These are phyloP conservation scores for Penicillium sp. DNA, from an alignment of 2,329 filamentous ascomycete genomes.

Conservation along the genomic window DNA sequence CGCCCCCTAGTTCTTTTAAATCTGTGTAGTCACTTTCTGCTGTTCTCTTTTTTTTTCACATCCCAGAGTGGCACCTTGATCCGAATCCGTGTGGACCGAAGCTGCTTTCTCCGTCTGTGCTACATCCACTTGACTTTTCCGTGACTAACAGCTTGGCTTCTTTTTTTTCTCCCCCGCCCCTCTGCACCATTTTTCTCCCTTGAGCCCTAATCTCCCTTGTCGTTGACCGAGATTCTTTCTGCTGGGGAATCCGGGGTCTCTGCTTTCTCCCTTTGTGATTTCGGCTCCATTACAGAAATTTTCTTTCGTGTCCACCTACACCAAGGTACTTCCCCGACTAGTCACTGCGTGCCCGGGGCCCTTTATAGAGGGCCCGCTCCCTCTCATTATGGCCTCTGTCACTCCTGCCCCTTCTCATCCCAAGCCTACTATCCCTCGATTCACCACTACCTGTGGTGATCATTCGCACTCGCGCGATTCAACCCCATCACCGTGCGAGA, in stretches of 20 bases:
- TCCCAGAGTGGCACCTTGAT: neutral
- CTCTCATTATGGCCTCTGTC: constrained; percentile 29
- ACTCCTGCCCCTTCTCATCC: constrained; percentile 20
- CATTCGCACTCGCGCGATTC: constrained; percentile 27
- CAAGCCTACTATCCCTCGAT: constrained; percentile 24
- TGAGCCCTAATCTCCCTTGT: constrained; percentile 11
- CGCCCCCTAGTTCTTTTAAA: neutral
- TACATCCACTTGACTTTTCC: constrained; percentile 23
- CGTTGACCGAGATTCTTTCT: constrained; percentile 18
- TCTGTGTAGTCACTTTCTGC: constrained; percentile 1
- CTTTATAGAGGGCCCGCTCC: constrained; percentile 25
- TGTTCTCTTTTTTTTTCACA: neutral
- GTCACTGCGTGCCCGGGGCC: constrained; percentile 9
- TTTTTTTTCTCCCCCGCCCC: constrained; percentile 21
- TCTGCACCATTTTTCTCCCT: constrained; percentile 14
- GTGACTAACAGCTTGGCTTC: constrained; percentile 35
- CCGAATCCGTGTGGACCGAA: too few species aligned
- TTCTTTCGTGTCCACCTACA: constrained; percentile 6
- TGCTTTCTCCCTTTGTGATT: constrained; percentile 8
- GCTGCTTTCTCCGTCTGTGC: constrained; percentile 6
- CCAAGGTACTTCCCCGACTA: constrained; percentile 9
- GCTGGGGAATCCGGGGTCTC: constrained; percentile 28
- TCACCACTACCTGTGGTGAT: constrained; percentile 21
- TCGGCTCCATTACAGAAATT: constrained; percentile 3
- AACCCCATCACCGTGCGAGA: constrained; percentile 32